Conservation (phyloP, 768 basidiomycete genomes). For the Suillus cothurnatus region DNA sequence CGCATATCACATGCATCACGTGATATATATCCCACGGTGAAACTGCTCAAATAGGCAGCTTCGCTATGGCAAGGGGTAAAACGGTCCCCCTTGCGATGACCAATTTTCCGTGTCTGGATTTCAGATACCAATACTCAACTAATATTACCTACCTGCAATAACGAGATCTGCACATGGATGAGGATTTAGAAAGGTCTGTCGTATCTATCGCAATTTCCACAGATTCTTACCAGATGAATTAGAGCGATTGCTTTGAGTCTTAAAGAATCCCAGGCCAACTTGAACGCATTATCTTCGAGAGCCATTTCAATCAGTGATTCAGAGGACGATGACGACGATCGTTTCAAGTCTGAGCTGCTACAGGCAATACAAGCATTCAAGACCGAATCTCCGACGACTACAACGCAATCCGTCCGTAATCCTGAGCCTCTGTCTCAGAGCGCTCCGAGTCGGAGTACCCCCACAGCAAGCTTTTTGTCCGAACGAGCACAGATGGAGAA, state of each 20-base stretch:
- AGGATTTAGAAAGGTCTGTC: slow-evolving; percentile 28
- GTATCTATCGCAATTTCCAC: not conserved
- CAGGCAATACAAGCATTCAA: slow-evolving; percentile 53
- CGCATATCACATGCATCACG: no score
- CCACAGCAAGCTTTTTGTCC: slow-evolving; percentile 47
- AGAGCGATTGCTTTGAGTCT: slow-evolving; percentile 58
- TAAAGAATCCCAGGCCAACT: slow-evolving; percentile 31
- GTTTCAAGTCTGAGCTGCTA: slow-evolving; percentile 47
- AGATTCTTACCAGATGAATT: slow-evolving; percentile 6
- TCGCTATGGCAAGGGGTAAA: no score
- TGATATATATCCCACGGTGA: no score
- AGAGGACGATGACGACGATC: slow-evolving; percentile 42
- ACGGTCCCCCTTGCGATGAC: no score
- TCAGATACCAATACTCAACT: not conserved
- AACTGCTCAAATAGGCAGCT: no score
- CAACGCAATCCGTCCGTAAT: slow-evolving; percentile 4
- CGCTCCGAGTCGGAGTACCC: slow-evolving; percentile 2
- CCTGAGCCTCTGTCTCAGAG: slow-evolving; percentile 1
- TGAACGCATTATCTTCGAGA: slow-evolving; percentile 32
- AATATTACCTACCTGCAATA: not conserved
- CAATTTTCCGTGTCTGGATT: not conserved
- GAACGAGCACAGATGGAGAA: slow-evolving; percentile 80
- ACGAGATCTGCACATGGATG: slow-evolving; percentile 16
- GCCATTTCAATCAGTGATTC: slow-evolving; percentile 27
- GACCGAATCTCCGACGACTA: slow-evolving; percentile 20